A percentile compares a stretch with the other conserved stretches of the same genome.
Conservation (phyloP, 2,329 filamentous ascomycete species). For the Monilinia vaccinii-corymbosi region DNA sequence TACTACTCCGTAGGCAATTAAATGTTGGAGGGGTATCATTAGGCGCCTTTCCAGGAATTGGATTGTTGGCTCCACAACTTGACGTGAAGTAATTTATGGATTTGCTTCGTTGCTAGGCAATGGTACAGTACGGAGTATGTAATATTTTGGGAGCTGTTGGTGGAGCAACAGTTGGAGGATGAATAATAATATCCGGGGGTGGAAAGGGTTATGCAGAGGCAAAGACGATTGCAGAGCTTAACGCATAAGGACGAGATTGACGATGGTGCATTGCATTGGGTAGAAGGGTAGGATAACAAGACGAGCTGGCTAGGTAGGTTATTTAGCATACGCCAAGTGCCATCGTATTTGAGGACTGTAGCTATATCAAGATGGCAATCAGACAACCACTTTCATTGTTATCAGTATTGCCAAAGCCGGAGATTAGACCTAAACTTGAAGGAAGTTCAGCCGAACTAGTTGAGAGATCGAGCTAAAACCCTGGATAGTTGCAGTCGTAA, state of each 20-base stretch:
- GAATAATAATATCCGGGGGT: neutral
- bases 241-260: neutral
- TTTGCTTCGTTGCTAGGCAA: neutral
- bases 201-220: neutral
- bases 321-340: neutral
- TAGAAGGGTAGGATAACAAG: too few relatives aligned
- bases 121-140: neutral
- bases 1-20: neutral
- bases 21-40: constrained; percentile 5
- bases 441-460: neutral
- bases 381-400: neutral
- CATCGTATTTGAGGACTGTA: neutral
- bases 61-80: neutral
- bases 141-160: neutral
- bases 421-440: neutral
- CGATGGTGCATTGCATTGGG: too few relatives aligned
- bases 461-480: neutral
- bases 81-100: neutral
- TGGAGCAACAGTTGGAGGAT: too few relatives aligned
- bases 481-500: neutral
- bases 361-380: neutral
- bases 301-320: neutral
- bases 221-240: neutral
- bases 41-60: neutral
- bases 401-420: neutral